These are phyloP conservation scores for Puccinia horiana DNA, from an alignment of 1,284 basidiomycete genomes.

Conservation along the genomic window DNA sequence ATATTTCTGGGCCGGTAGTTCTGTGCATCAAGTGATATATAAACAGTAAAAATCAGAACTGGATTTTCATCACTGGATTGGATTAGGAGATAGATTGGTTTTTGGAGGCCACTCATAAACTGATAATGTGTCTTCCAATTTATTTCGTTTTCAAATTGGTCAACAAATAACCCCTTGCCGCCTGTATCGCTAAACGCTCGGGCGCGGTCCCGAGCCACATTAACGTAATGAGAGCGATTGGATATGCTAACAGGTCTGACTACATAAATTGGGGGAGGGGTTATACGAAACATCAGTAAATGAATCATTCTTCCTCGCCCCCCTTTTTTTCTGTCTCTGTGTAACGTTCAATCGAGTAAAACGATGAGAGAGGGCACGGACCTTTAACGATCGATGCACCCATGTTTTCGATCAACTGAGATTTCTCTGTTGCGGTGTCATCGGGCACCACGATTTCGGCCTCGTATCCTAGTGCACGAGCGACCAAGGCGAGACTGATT, in stretches of 20 bases:
- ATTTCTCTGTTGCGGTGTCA: slow-evolving; percentile 80
- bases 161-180: slow-evolving; percentile 65
- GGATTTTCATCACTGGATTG: neutral
- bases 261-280: neutral
- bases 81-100: slow-evolving; percentile 21
- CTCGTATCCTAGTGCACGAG: slow-evolving; percentile 68
- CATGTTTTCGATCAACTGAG: slow-evolving; percentile 75
- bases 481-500: slow-evolving; percentile 91
- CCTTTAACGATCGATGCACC: slow-evolving; percentile 79
- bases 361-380: slow-evolving; percentile 62
- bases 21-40: slow-evolving; percentile 74
- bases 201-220: slow-evolving; percentile 24
- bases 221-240: slow-evolving; percentile 33
- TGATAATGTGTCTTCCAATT: slow-evolving; percentile 66
- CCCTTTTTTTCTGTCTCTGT: neutral
- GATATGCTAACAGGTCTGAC: slow-evolving; percentile 36
- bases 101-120: slow-evolving; percentile 71
- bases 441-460: slow-evolving; percentile 68
- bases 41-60: slow-evolving; percentile 51
- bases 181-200: neutral
- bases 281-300: slow-evolving; percentile 74
- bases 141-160: slow-evolving; percentile 69
- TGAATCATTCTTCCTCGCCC: slow-evolving; percentile 59
- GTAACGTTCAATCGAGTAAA: neutral
- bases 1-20: slow-evolving; percentile 93